A percentile compares a stretch with the other conserved stretches of the same genome.
Conservation (phyloP, 352 stramenopile species). For the Aphanomyces euteiches region DNA sequence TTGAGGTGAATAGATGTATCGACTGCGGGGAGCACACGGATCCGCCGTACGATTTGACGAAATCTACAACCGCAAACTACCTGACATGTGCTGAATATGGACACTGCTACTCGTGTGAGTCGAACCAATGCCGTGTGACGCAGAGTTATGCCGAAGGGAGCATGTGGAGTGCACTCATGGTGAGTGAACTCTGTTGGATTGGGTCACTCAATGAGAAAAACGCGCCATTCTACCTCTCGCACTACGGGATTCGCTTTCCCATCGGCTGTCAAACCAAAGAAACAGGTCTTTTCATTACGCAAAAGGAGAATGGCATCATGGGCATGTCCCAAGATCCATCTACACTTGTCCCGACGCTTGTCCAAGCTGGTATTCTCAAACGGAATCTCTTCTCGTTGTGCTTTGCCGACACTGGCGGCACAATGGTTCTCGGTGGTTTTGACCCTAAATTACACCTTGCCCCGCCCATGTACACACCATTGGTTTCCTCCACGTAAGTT, state of each 20-base stretch:
- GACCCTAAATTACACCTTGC: slow-evolving; percentile 71
- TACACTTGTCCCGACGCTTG: slow-evolving; percentile 71
- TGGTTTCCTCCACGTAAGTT: slow-evolving; percentile 39
- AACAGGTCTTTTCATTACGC: slow-evolving; percentile 76
- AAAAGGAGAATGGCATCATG: slow-evolving; percentile 90
- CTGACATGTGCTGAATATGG: slow-evolving; percentile 53
- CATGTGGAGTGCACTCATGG: slow-evolving; percentile 76
- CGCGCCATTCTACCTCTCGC: slow-evolving; percentile 47
- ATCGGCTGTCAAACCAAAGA: slow-evolving; percentile 79
- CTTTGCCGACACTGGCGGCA: slow-evolving; percentile 59
- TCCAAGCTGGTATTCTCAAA: slow-evolving; percentile 47
- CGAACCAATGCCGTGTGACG: slow-evolving; percentile 61
- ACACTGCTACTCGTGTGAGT: slow-evolving; percentile 48
- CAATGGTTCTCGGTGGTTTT: slow-evolving; percentile 73
- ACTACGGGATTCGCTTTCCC: slow-evolving; percentile 70
- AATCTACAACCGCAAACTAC: slow-evolving; percentile 73
- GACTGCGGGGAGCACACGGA: slow-evolving; percentile 74
- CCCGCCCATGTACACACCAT: slow-evolving; percentile 58
- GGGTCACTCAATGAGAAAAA: slow-evolving; percentile 41
- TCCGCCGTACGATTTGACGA: slow-evolving; percentile 61
- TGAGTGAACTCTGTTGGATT: slow-evolving; percentile 78
- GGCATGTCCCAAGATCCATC: slow-evolving; percentile 61
- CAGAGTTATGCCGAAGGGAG: slow-evolving; percentile 87
- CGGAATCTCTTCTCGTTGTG: slow-evolving; percentile 81
- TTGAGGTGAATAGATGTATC: slow-evolving; percentile 40